Evolutionary conservation across 495 filamentous ascomycete genomes (phyloP), one percentile per base, ranked within the genome.

Genomic region (Podospora pseudoanserina): DNA sequence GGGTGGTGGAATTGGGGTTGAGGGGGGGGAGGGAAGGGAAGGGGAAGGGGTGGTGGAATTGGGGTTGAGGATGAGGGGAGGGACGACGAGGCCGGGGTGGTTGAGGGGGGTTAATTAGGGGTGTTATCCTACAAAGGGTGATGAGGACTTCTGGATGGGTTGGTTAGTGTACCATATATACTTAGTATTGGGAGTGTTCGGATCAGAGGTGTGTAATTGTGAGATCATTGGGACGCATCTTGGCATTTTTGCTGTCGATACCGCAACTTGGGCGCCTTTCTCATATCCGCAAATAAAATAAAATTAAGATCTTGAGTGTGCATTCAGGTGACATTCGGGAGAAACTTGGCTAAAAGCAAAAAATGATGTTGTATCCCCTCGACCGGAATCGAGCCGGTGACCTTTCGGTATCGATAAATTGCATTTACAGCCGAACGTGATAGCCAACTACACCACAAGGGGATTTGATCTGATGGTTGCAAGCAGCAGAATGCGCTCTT

Each of bases 21-120:
- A 61, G 15, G 39, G 65, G 18, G 39, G 39, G 39, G 39, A 13
- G 23, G 23, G 23, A 23, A n/a, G n/a, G 65, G 69, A 18, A 67
- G 58, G 23, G 39, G 82, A 19, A 11, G 83, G n/a, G 70, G 53
- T 65, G 19, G 13, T 55, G 30, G 60, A 71, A 30, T 5, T 67
- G 54, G 62, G 67, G 30, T 15, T 15, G 20, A 61, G 15, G 39
- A 28, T 71, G 65, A 49, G 39, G 39, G 39, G 39, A 13, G 23
- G 23, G 23, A 23, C 23, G 23, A 16, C 39, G 39, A 49, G 39
- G 39, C 39, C 39, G 39, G 39, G 39, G 39, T 49, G 39, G 39
- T 49, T 49, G 39, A 16, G 44, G 66, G 67, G 5, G 58, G 32
- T 58, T 7, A 20, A 58, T 20, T 5, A 58, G n/a, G 0, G 20